Base-by-base conservation (phyloP, 2,329 filamentous ascomycete species). In the Ilyonectria destructans region DNA sequence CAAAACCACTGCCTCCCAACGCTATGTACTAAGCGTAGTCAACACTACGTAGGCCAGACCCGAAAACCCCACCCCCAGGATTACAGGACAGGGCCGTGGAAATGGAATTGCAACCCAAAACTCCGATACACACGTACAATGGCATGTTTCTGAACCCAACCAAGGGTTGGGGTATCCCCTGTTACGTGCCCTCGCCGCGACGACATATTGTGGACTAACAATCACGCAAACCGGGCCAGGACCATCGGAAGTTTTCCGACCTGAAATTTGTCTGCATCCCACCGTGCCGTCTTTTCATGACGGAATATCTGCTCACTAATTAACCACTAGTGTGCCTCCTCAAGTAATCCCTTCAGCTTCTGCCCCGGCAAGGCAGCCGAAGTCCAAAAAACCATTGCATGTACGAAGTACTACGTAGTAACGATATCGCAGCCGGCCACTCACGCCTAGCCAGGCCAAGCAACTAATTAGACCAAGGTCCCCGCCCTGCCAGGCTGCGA, bases 201-300 rank as follows among this genome's bases (percentile, higher is more conserved):
- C 37, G 37, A 40, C 37, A 17, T 10, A 40, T 23, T 12, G 15
- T 23, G n/a, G 45, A 54, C 58, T 26, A 56, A 55, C 31, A 26
- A 29, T 29, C 29, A n/a, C 17, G 21, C 57, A 51, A 51, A 43
- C 31, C 13, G 51, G 15, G 17, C n/a, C 49, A 33, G 37, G 49
- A 23, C 26, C 31, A 49, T 19, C 62, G 62, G 62, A 65, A 60
- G 45, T 65, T 65, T 46, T n/a, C 56, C 62, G 62, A 60, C 56
- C 31, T 31, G 19, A 45, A 46, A 21, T 10, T 9, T 40, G 9
- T 4, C 4, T 31, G n/a, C 13, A 15, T 51, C 31, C 37, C 7
- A 26, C n/a, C 6, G 26, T 26, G 26, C 26, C 26, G 26, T 26
- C 26, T 26, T 55, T 62, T 37, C 19, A 40, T 6, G 37, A 40